Evolutionary conservation across 441 rosid species (phyloP).

Genomic region (Populus trichocarpa): DNA sequence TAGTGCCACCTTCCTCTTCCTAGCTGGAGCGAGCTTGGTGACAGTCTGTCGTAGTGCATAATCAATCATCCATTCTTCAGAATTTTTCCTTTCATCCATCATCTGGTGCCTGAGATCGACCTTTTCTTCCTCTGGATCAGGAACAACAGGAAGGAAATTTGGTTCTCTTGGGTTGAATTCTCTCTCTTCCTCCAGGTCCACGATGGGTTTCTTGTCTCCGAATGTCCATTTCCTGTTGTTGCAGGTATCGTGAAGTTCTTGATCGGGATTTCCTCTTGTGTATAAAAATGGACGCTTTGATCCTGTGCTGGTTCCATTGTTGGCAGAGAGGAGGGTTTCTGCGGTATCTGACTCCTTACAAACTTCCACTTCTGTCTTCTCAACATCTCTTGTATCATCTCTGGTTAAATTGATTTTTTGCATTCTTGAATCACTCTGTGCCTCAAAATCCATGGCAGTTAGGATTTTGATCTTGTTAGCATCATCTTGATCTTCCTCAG

Average conservation of each 20-base stretch:
- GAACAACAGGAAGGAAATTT: slow-evolving; percentile 58
- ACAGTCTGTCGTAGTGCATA: slow-evolving; percentile 77
- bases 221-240: slow-evolving; percentile 40
- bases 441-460: slow-evolving; percentile 19
- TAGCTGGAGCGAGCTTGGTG: slow-evolving; percentile 63
- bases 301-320: slow-evolving; percentile 5
- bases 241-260: slow-evolving; percentile 24
- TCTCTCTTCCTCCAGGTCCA: slow-evolving; percentile 34
- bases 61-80: slow-evolving; percentile 97
- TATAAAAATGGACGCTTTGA: slow-evolving; percentile 15
- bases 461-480: slow-evolving; percentile 12
- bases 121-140: slow-evolving; percentile 62
- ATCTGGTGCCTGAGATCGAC: slow-evolving; percentile 51
- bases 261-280: slow-evolving; percentile 24
- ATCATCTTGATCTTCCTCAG: slow-evolving; percentile 26
- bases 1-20: slow-evolving; percentile 72
- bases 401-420: slow-evolving; percentile 11
- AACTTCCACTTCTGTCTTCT: slow-evolving; percentile 27
- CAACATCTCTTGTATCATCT: slow-evolving; percentile 17
- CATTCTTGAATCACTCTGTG: slow-evolving; percentile 19
- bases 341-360: slow-evolving; percentile 15
- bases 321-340: slow-evolving; percentile 16
- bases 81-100: slow-evolving; percentile 60
- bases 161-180: slow-evolving; percentile 80
- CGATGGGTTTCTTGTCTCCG: slow-evolving; percentile 29